Percentiles rank a stretch among this genome's conserved stretches.
Conservation (phyloP, 441 rosid species). For the Arabidopsis lyrata region DNA sequence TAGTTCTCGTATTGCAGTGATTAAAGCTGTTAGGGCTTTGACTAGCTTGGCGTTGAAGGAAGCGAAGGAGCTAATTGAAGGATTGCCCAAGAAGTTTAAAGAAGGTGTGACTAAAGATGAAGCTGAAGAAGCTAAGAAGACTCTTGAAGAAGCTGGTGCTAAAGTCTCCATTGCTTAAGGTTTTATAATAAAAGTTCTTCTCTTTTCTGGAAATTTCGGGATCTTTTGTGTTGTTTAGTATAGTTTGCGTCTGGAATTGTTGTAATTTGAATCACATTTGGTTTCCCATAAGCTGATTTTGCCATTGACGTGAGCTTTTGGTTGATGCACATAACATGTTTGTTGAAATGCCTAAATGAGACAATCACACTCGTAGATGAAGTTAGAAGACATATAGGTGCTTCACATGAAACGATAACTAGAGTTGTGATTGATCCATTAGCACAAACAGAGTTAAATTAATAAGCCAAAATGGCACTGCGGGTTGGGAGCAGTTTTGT, state of each 20-base stretch:
- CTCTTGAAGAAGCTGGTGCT: conserved; percentile 85
- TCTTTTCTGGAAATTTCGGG: not conserved
- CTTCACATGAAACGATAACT: not conserved
- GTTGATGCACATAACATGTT: conserved; percentile 19
- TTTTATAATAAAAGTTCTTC: not conserved
- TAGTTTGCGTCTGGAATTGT: conserved; percentile 25
- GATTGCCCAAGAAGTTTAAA: conserved; percentile 84
- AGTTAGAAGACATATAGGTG: not conserved
- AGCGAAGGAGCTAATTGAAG: conserved; percentile 83
- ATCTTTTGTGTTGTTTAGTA: conserved; percentile 22
- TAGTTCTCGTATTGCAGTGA: conserved; percentile 70
- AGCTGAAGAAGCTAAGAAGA: conserved; percentile 80
- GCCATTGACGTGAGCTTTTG: not conserved
- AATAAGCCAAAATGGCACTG: not conserved
- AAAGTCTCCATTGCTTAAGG: conserved; percentile 54
- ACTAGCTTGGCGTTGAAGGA: conserved; percentile 82
- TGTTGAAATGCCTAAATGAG: conserved; percentile 25
- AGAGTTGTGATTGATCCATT: not conserved
- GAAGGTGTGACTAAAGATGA: conserved; percentile 76
- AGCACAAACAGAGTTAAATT: not conserved
- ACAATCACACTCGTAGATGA: not conserved
- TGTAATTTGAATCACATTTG: conserved; percentile 25
- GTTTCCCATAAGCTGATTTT: not conserved
- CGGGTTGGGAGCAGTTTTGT: too few species aligned
- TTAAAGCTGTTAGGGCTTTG: conserved; percentile 72